A percentile compares a stretch with the other conserved stretches of the same genome.
phyloP scores from a whole-genome alignment of 805 yeast genomes.

The Yarrowia sp. region DNA sequence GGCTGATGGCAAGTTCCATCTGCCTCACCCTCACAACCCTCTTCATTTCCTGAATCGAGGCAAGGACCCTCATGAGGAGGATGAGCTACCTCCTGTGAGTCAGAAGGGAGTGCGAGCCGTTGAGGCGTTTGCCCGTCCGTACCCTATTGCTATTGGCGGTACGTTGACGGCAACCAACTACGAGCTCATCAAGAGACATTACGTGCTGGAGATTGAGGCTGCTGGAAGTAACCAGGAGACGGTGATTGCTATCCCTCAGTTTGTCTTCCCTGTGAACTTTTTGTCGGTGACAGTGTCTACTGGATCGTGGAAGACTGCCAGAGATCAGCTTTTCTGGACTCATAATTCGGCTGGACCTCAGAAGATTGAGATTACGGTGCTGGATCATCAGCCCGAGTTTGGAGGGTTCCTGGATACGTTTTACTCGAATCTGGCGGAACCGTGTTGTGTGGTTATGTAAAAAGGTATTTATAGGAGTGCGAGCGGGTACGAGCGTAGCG shows the following conservation, averaged over 20 bases:
- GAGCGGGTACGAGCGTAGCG: neutral
- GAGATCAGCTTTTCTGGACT: neutral
- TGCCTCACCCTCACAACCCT: constrained; percentile 12
- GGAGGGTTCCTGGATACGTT: constrained; percentile 17
- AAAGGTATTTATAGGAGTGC: neutral
- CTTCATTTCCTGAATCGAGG: constrained; percentile 4
- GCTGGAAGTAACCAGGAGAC: neutral
- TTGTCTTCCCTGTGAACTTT: neutral
- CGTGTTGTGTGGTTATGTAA: constrained; percentile 29
- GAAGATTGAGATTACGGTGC: constrained; percentile 9
- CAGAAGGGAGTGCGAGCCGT: constrained; percentile 16
- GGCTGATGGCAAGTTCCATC: neutral
- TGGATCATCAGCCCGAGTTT: constrained; percentile 4
- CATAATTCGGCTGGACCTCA: constrained; percentile 27
- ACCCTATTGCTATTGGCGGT: constrained; percentile 65
- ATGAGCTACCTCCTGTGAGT: neutral
- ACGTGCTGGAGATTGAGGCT: constrained; percentile 47
- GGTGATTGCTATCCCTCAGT: constrained; percentile 4
- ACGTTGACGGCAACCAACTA: constrained; percentile 54
- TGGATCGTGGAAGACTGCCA: constrained; percentile 6
- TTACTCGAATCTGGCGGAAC: constrained; percentile 15
- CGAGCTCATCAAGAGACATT: constrained; percentile 50
- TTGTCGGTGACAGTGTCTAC: constrained; percentile 1
- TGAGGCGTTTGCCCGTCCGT: constrained; percentile 76
- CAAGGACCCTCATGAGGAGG: neutral